Base-by-base conservation (phyloP, 805 yeast genomes). In the Candida xyloterini region DNA sequence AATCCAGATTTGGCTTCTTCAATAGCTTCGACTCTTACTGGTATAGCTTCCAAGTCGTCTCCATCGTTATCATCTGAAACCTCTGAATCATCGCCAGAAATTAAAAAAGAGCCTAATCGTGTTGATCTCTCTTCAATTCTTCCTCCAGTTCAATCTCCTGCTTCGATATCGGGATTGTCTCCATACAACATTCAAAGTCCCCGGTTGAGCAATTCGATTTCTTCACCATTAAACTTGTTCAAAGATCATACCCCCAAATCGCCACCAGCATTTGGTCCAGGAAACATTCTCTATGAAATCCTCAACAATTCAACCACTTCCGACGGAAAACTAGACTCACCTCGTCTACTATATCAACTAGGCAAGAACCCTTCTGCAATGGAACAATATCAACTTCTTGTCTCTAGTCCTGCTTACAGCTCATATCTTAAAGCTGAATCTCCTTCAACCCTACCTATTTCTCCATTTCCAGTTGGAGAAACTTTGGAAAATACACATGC, bases 1-100 rank as follows among this genome's bases (percentile, higher is more conserved):
- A 75, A 74, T 38, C 82, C 82, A 0, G 65, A 60, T 6, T 57
- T 64, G 16, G 62, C 64, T 3, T 46, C 56, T 11, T 52, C 58
- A 9, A 46, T 55, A 4, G 58, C 56, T 5, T 48, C 59, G n/a
- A 48, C 55, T 2, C 22, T 53, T n/a, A 49, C 51, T 30, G 56
- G 50, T 5, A 27, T 59, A 2, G 53, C 54, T 1, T 30, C 43
- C 18, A 40, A 26, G 26, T 30, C 35, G 10, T 38, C 40, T 2
- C 39, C 33, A 7, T 24, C 38, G 7, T 16, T 23, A 8, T 21
- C 21, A 11, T 16, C 35, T 2, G 26, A 15, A 5, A 15, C 20
- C 10, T 15, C 33, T 10, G 23, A 9, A 11, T 13, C 25, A 5
- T 18, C 38, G 14, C 31, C 38, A 4, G 21, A 14, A 20, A 25